A percentile compares a stretch with the other conserved stretches of the same genome.
Conservation (phyloP, 1,284 basidiomycete genomes). For the Caloboletus firmus region DNA sequence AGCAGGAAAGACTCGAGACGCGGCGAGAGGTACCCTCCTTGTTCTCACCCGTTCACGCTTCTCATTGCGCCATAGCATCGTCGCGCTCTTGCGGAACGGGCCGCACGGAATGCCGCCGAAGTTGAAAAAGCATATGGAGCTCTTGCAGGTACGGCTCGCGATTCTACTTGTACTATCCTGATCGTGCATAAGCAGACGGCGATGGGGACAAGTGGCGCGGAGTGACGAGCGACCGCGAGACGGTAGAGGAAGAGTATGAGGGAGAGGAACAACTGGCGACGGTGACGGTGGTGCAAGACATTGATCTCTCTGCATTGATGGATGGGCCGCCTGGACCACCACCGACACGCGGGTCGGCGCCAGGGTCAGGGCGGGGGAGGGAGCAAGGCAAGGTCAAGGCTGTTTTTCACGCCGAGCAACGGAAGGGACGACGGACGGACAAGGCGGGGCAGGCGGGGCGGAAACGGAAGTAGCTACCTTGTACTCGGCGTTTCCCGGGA, state of each 20-base stretch:
- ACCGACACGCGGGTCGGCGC: neutral
- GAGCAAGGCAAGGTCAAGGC: constrained; percentile 25
- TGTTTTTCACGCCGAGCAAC: constrained; percentile 55
- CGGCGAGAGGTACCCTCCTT: constrained; percentile 60
- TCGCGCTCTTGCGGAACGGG: constrained; percentile 66
- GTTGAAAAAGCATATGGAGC: constrained; percentile 72
- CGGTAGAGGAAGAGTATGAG: constrained; percentile 64
- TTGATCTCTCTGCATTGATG: constrained; percentile 63
- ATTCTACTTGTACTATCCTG: constrained; percentile 6
- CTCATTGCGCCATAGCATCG: constrained; percentile 53
- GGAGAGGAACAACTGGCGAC: constrained; percentile 77
- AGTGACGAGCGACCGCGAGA: constrained; percentile 32
- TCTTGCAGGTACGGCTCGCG: constrained; percentile 40
- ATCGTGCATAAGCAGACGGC: constrained; percentile 27
- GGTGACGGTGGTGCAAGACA: constrained; percentile 80
- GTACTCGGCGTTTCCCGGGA: constrained; percentile 14
- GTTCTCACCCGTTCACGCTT: neutral
- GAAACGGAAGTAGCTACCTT: constrained; percentile 39
- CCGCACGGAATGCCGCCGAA: constrained; percentile 64
- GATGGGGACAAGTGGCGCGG: constrained; percentile 44
- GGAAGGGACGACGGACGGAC: constrained; percentile 59
- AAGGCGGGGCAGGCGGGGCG: constrained; percentile 67
- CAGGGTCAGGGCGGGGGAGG: neutral
- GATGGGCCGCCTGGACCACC: constrained; percentile 42
- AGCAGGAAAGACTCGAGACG: constrained; percentile 62